Evolutionary conservation across 164 flowering plant genomes (phyloP).

Genomic region (Piper betle): DNA sequence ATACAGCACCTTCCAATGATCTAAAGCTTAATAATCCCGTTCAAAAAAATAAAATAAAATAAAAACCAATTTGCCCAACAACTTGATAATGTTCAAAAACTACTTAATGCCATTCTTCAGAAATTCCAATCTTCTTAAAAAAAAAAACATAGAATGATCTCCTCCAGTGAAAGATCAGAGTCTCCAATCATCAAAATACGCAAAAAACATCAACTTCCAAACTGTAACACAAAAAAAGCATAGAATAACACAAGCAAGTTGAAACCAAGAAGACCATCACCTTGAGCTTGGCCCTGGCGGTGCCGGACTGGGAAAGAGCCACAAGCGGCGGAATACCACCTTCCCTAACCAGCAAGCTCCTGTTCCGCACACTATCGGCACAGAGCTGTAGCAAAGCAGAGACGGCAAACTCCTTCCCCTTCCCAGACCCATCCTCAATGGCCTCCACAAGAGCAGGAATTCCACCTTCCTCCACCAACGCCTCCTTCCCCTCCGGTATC

Average conservation of each 20-base stretch:
- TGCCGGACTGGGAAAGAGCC: constrained; percentile 75
- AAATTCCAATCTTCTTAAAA: no score
- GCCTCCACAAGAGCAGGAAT: constrained; percentile 82
- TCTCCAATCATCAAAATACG: neutral
- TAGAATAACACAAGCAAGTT: neutral
- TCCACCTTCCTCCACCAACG: constrained; percentile 82
- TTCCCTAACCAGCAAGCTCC: constrained; percentile 76
- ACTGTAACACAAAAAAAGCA: neutral
- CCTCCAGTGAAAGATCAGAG: neutral
- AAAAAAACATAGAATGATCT: no score
- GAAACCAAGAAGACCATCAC: constrained; percentile 15
- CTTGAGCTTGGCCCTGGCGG: constrained; percentile 79
- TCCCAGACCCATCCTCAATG: constrained; percentile 70
- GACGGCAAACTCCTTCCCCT: constrained; percentile 93
- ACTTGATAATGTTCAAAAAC: no score
- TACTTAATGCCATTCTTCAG: no score
- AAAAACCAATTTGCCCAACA: no score
- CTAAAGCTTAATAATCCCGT: no score
- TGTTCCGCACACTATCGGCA: constrained; percentile 38
- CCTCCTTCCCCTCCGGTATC: constrained; percentile 44
- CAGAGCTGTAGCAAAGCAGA: constrained; percentile 68
- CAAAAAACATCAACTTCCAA: neutral
- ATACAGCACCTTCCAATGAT: no score
- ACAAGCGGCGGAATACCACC: constrained; percentile 96
- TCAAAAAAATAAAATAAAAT: no score